Evolutionary conservation across 1,284 basidiomycete species (phyloP).

Genomic region (Coniferiporia sulphurascens): DNA sequence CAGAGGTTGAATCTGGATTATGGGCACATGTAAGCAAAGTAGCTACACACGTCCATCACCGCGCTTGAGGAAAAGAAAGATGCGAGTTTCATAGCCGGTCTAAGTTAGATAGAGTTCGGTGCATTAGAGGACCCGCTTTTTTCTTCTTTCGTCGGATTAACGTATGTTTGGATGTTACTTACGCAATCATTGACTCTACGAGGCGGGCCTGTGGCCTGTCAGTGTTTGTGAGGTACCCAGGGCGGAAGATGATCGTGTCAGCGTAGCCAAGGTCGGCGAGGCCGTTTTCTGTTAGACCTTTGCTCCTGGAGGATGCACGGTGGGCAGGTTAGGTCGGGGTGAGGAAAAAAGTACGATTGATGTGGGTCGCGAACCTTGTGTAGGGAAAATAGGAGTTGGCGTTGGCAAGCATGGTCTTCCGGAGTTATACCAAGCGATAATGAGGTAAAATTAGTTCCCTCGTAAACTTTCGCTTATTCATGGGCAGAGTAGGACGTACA

Average conservation of each 20-base stretch:
- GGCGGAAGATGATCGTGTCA: constrained; percentile 33
- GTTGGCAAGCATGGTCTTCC: constrained; percentile 20
- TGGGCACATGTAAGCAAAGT: not conserved
- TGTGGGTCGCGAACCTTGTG: constrained; percentile 16
- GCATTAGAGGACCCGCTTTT: not conserved
- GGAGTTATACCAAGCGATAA: too few relatives aligned
- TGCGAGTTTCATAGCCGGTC: not conserved
- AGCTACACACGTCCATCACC: constrained; percentile 14
- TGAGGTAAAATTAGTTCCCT: constrained; percentile 16
- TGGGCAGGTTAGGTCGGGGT: not conserved
- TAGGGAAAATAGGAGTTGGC: constrained; percentile 27
- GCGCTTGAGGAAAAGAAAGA: constrained; percentile 9
- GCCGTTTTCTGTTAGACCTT: constrained; percentile 38
- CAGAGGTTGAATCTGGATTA: too few relatives aligned
- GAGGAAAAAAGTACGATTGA: too few relatives aligned
- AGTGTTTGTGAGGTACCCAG: constrained; percentile 29
- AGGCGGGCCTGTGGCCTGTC: constrained; percentile 19
- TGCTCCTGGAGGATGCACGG: constrained; percentile 24
- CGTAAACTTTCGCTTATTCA: not conserved
- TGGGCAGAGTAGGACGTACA: constrained; percentile 11
- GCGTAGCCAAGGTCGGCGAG: constrained; percentile 32
- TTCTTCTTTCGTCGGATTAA: too few relatives aligned
- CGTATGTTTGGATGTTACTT: not conserved
- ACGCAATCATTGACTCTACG: constrained; percentile 24
- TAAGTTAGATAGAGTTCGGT: not conserved